Percentiles rank a stretch among this genome's conserved stretches.
phyloP scores from a whole-genome alignment of 2,329 filamentous ascomycete species.

The Nemania sp. region DNA sequence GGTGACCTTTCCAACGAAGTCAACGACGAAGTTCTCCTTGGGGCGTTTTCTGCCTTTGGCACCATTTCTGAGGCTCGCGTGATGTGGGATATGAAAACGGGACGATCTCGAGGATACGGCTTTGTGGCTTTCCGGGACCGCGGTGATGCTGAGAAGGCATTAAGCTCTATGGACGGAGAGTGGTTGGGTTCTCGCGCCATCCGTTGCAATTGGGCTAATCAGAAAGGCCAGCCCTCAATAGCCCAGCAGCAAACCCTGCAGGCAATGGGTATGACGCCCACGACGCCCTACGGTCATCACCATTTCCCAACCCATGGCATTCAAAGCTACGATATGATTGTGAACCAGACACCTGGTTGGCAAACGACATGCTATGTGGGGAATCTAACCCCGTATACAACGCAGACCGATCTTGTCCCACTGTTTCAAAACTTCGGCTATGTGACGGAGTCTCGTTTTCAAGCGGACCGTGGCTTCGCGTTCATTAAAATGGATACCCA shows the following conservation, averaged over 20 bases:
- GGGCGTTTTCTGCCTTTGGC: slow-evolving; percentile 95
- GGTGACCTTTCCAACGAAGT: slow-evolving; percentile 98
- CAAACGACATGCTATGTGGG: slow-evolving; percentile 98
- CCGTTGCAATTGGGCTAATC: slow-evolving; percentile 99
- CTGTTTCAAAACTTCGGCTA: slow-evolving; percentile 99
- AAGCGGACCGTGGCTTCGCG: slow-evolving; percentile 95
- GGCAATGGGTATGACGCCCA: slow-evolving; percentile 97
- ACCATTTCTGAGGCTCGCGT: slow-evolving; percentile 96
- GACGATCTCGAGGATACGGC: slow-evolving; percentile 93
- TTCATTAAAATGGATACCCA: slow-evolving; percentile 99
- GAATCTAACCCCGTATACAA: slow-evolving; percentile 96
- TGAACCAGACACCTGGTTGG: slow-evolving; percentile 93
- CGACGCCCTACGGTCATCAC: slow-evolving; percentile 93
- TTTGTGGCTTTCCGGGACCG: slow-evolving; percentile 96
- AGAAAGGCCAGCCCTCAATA: slow-evolving; percentile 99
- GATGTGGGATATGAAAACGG: slow-evolving; percentile 99
- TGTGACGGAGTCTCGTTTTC: slow-evolving; percentile 95
- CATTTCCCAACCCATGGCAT: slow-evolving; percentile 97
- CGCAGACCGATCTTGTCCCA: slow-evolving; percentile 94
- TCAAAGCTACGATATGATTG: slow-evolving; percentile 96
- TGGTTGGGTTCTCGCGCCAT: slow-evolving; percentile 98
- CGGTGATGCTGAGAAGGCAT: slow-evolving; percentile 88
- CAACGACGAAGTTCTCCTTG: slow-evolving; percentile 90
- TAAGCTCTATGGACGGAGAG: slow-evolving; percentile 98
- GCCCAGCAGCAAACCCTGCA: slow-evolving; percentile 97